Conservation (phyloP, 2,329 filamentous ascomycete species). For the Madurella mycetomatis region DNA sequence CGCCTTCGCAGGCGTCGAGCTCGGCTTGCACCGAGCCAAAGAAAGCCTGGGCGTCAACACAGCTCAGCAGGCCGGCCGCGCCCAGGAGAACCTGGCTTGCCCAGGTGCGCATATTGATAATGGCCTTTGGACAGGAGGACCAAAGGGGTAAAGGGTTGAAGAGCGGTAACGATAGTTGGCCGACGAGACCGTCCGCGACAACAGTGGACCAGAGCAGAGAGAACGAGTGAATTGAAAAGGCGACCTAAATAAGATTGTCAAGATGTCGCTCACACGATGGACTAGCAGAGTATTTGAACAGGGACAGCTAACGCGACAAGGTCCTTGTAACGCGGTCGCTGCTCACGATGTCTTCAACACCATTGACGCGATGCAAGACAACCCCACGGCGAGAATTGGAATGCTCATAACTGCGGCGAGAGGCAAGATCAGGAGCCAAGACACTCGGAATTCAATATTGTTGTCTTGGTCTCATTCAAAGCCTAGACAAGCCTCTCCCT, state of each 20-base stretch:
- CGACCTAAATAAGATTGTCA: not conserved
- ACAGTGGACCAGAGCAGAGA: not conserved
- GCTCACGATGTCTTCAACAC: not conserved
- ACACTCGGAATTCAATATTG: constrained; percentile 10
- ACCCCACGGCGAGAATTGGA: constrained; percentile 4
- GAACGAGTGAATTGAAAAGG: not conserved
- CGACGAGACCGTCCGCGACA: not conserved
- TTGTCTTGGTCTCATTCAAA: constrained; percentile 10
- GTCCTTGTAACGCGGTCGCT: not conserved
- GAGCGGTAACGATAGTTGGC: not conserved
- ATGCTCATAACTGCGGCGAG: constrained; percentile 2
- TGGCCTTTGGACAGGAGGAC: too few species aligned
- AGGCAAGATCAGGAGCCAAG: constrained; percentile 1
- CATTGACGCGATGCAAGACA: constrained; percentile 9
- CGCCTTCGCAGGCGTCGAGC: constrained; percentile 3
- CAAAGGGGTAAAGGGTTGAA: not conserved
- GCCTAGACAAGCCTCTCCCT: not conserved
- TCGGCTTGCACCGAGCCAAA: constrained; percentile 11
- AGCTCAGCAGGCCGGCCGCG: constrained; percentile 7
- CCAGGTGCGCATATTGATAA: constrained; percentile 10
- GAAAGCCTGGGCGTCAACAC: constrained; percentile 15
- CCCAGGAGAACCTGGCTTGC: constrained; percentile 13
- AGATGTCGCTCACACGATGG: too few species aligned
- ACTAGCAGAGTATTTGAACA: too few species aligned
- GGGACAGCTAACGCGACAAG: not conserved